Evolutionary conservation across 1,139 yeast genomes (phyloP).

Genomic region (Kluyveromyces sp.): DNA sequence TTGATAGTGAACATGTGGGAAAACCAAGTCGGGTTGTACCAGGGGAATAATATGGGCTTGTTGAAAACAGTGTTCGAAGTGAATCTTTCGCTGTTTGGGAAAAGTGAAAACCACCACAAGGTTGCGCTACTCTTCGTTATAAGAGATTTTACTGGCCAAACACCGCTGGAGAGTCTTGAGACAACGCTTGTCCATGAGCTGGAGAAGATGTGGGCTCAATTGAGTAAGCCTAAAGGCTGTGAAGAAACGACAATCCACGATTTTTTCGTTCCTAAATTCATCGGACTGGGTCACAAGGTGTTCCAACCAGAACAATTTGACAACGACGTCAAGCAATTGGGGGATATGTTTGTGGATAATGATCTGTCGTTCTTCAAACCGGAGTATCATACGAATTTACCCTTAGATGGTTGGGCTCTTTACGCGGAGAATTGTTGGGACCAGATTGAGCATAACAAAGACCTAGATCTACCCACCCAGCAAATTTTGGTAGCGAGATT

Average conservation of each 20-base stretch:
- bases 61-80: slow-evolving; percentile 95
- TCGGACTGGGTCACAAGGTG: slow-evolving; percentile 77
- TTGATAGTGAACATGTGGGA: slow-evolving; percentile 94
- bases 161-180: slow-evolving; percentile 70
- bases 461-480: slow-evolving; percentile 92
- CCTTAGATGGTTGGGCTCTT: slow-evolving; percentile 93
- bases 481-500: slow-evolving; percentile 91
- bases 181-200: slow-evolving; percentile 65
- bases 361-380: slow-evolving; percentile 47
- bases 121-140: slow-evolving; percentile 80
- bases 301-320: slow-evolving; percentile 69
- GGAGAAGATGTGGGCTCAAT: slow-evolving; percentile 66
- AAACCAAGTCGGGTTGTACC: slow-evolving; percentile 91
- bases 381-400: slow-evolving; percentile 76
- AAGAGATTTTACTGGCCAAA: slow-evolving; percentile 84
- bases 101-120: slow-evolving; percentile 41
- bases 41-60: slow-evolving; percentile 95
- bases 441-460: slow-evolving; percentile 87
- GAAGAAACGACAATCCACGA: slow-evolving; percentile 51
- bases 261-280: slow-evolving; percentile 79
- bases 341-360: slow-evolving; percentile 40
- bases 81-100: slow-evolving; percentile 66
- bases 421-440: slow-evolving; percentile 92
- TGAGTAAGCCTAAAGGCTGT: slow-evolving; percentile 66
- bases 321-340: slow-evolving; percentile 56